A percentile compares a stretch with the other conserved stretches of the same genome.
phyloP scores from a whole-genome alignment of 495 filamentous ascomycete genomes.

The Patellaria atrata region DNA sequence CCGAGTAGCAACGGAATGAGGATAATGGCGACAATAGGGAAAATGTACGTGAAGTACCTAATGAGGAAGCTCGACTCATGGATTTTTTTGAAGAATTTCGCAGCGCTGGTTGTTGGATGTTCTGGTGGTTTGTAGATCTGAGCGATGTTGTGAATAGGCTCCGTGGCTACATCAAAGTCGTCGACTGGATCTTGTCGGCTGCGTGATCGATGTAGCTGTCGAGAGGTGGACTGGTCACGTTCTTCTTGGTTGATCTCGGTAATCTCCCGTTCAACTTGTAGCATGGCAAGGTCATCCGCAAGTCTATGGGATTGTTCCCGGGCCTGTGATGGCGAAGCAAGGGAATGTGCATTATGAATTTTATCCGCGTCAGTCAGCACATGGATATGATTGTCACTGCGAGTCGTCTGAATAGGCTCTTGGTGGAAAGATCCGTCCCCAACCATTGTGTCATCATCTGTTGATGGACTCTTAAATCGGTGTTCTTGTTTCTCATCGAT shows the following conservation, averaged over 20 bases:
- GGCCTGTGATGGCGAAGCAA: constrained; percentile 35
- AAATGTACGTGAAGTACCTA: constrained; percentile 78
- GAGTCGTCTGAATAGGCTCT: background rate
- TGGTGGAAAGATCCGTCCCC: constrained; percentile 11
- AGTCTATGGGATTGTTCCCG: constrained; percentile 58
- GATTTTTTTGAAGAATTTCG: constrained; percentile 48
- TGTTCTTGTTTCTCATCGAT: too few relatives aligned
- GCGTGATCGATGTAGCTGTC: constrained; percentile 36
- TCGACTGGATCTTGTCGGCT: constrained; percentile 50
- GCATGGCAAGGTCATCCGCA: constrained; percentile 71
- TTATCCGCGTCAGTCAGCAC: constrained; percentile 21
- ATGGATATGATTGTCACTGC: constrained; percentile 5
- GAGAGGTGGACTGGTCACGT: constrained; percentile 26
- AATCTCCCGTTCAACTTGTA: constrained; percentile 67
- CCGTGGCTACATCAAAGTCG: constrained; percentile 67
- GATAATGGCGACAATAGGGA: constrained; percentile 57
- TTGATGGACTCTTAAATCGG: too few relatives aligned
- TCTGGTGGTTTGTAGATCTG: constrained; percentile 54
- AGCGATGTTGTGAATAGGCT: constrained; percentile 57
- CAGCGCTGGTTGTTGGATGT: constrained; percentile 46
- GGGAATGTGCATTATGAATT: constrained; percentile 24
- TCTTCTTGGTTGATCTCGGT: constrained; percentile 35
- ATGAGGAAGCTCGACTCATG: constrained; percentile 64
- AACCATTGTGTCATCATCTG: constrained; percentile 14
- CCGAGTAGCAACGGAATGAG: constrained; percentile 74